Percentiles rank a stretch among this genome's conserved stretches.
phyloP scores from a whole-genome alignment of 257 asterid genomes.

The Solanum sejunctum region DNA sequence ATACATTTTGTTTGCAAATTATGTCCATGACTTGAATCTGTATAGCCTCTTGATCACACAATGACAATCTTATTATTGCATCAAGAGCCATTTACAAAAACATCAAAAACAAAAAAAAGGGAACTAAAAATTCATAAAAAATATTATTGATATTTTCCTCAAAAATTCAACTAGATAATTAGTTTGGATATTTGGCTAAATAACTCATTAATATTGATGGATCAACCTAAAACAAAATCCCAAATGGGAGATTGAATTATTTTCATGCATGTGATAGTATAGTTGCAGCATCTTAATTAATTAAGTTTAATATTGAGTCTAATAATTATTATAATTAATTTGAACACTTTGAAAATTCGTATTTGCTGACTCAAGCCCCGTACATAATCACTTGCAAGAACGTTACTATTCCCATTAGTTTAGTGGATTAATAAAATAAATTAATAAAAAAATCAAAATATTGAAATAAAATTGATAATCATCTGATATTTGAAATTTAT shows the following conservation, averaged over 20 bases:
- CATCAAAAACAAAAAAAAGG: background rate
- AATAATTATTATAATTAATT: background rate
- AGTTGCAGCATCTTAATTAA: background rate
- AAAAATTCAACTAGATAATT: background rate
- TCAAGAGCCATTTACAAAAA: background rate
- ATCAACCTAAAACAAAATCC: background rate
- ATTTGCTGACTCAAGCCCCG: background rate
- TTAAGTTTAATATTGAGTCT: background rate
- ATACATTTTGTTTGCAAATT: background rate
- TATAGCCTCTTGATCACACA: background rate
- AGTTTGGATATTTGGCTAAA: background rate
- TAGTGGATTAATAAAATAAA: background rate
- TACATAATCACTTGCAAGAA: slow-evolving; percentile 1
- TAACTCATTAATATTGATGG: background rate
- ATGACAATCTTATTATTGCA: background rate
- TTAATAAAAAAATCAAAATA: background rate
- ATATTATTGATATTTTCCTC: background rate
- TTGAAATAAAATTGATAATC: background rate
- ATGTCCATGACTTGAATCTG: background rate
- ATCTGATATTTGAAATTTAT: background rate
- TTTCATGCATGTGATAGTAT: background rate
- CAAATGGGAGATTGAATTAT: background rate
- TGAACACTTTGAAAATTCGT: background rate
- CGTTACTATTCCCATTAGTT: background rate
- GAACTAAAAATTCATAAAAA: background rate